Percentiles rank a stretch among this genome's conserved stretches.
Conservation (phyloP, 1,139 yeast genomes). For the Geotrichum bryndzae region DNA sequence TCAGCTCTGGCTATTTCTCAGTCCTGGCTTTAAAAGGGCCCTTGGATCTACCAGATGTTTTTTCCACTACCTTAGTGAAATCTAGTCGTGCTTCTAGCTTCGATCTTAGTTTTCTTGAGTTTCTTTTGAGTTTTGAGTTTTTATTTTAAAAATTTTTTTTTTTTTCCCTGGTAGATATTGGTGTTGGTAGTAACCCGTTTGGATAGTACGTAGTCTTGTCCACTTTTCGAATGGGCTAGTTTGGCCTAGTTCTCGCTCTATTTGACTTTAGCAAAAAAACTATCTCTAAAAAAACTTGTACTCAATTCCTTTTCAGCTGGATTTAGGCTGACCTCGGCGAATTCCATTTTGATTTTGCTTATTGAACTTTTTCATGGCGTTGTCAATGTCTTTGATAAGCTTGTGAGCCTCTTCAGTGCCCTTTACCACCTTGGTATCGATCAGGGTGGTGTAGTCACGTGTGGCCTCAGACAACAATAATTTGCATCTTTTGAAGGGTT, state of each 20-base stretch:
- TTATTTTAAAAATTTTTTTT: too few relatives aligned
- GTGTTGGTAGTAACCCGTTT: too few relatives aligned
- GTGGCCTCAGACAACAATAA: not conserved
- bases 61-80: not conserved
- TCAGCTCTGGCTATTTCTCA: not conserved
- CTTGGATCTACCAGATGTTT: not conserved
- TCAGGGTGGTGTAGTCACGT: not conserved
- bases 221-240: not conserved
- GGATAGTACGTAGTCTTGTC: too few relatives aligned
- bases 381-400: not conserved
- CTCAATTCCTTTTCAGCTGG: not conserved
- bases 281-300: not conserved
- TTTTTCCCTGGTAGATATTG: too few relatives aligned
- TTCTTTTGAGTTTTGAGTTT: too few relatives aligned
- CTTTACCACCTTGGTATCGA: not conserved
- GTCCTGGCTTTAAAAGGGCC: not conserved
- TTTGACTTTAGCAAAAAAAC: not conserved
- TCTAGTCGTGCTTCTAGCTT: not conserved
- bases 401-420: not conserved
- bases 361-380: not conserved
- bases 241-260: not conserved
- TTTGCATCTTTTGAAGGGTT: too few relatives aligned
- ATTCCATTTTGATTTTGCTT: not conserved
- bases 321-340: not conserved
- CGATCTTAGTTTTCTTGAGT: not conserved